Evolutionary conservation across 345 rosid species (phyloP).

Genomic region (Linum tenue): DNA sequence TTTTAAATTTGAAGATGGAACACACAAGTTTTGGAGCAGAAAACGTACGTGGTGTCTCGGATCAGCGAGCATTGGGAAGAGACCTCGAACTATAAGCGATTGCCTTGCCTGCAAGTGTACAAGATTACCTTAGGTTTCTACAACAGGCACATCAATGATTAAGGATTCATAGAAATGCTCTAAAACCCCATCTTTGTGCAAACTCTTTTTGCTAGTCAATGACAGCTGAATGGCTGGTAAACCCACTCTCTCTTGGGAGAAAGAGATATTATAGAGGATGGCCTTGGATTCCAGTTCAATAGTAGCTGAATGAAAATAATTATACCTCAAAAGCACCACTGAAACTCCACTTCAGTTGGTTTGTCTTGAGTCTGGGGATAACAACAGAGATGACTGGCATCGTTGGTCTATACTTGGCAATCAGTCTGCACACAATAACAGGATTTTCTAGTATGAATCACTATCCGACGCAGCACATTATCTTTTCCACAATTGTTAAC

Average conservation of each 20-base stretch:
- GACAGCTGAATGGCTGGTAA: too few relatives aligned
- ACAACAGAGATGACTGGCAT: conserved; percentile 98
- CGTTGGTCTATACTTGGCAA: conserved; percentile 93
- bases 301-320: neutral
- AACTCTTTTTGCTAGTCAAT: too few relatives aligned
- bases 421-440: conserved; percentile 47
- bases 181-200: too few relatives aligned
- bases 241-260: too few relatives aligned
- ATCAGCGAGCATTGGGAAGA: conserved; percentile 91
- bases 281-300: neutral
- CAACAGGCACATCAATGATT: too few relatives aligned
- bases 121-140: neutral
- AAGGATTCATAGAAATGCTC: too few relatives aligned
- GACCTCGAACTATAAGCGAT: conserved; percentile 78
- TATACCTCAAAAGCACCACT: conserved; percentile 93
- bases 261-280: neutral
- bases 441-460: neutral
- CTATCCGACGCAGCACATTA: neutral
- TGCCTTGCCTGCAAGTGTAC: conserved; percentile 57
- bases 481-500: neutral
- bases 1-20: neutral
- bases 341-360: conserved; percentile 95
- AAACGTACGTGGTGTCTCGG: conserved; percentile 72
- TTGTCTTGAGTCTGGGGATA: conserved; percentile 92
- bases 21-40: neutral